phyloP scores from a whole-genome alignment of 768 basidiomycete genomes.

The Cystobasidium onofrii region DNA sequence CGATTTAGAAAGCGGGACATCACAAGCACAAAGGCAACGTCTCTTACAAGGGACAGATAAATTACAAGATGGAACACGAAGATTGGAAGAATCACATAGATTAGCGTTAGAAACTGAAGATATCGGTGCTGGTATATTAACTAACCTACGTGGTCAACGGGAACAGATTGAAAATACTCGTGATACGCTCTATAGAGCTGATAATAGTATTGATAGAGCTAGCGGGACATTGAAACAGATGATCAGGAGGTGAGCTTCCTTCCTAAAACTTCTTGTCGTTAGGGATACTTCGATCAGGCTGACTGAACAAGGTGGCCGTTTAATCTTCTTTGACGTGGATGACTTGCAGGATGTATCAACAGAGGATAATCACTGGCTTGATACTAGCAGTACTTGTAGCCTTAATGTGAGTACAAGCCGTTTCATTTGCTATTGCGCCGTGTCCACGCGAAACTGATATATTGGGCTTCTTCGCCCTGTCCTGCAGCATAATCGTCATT shows the following conservation, averaged over 20 bases:
- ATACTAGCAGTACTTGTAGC: constrained; percentile 78
- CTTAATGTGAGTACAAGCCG: constrained; percentile 54
- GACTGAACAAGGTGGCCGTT: constrained; percentile 21
- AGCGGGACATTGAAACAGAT: constrained; percentile 87
- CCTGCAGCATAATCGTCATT: constrained; percentile 54
- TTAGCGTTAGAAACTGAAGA: constrained; percentile 93
- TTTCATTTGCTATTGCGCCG: background rate
- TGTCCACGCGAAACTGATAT: background rate
- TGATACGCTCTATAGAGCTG: constrained; percentile 81
- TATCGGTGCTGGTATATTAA: constrained; percentile 83
- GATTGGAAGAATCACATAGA: constrained; percentile 81
- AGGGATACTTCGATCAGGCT: background rate
- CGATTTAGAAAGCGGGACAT: constrained; percentile 56
- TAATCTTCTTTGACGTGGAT: constrained; percentile 33
- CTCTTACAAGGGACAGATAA: constrained; percentile 68
- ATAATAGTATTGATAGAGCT: constrained; percentile 80
- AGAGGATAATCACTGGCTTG: constrained; percentile 73
- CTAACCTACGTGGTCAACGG: constrained; percentile 73
- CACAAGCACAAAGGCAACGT: constrained; percentile 64
- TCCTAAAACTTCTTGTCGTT: constrained; percentile 4
- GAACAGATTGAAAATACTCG: constrained; percentile 91
- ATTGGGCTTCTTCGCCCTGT: background rate
- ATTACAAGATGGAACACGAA: constrained; percentile 72
- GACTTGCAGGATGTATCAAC: constrained; percentile 83
- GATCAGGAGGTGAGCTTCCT: constrained; percentile 70